Base-by-base conservation (phyloP, 2,329 filamentous ascomycete species). In the Xylariaceae sp. region DNA sequence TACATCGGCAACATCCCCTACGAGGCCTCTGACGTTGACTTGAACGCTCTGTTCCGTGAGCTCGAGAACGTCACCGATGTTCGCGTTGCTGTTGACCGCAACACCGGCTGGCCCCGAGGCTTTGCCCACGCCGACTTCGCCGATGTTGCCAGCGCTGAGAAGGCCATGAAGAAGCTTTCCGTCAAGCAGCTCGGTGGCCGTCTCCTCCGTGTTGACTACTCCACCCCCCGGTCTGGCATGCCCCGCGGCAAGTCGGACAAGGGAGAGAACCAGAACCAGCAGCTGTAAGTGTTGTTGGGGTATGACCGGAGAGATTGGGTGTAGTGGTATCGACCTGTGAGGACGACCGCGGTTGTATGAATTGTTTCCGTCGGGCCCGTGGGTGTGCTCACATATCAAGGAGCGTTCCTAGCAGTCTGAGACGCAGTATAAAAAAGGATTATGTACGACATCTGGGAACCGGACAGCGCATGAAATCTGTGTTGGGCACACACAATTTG, bases 1-100 rank as follows among this genome's bases (percentile, higher is more conserved):
- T 96, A 88, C 78, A 83, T 96, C 66, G 90, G 91, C 66, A 94
- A 94, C 77, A 85, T 96, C 75, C 86, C 89, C 9, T 94, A 89
- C 71, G 89, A 95, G 75, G 88, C 92, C 77, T 89, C 88, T 7
- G 91, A 96, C 70, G 83, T 84, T 56, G 91, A 96, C 69, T 79
- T 96, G 56, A 92, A 92, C 75, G 80, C 85, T 56, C 75, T 95
- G 30, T 93, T 96, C 81, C 78, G 81, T 59, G 81, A 84, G 23
- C 78, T 95, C 61, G 77, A 81, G 53, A 88, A 89, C 72, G 81
- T 93, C 52, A 76, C 81, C 56, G 89, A 92, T 68, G 86, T 96
- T 52, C 86, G 92, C 62, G 87, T 96, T 58, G 88, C 91, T 55
- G 88, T 94, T 67, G 90, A 96, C 75, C 84, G 89, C 67, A 81